A percentile compares a stretch with the other conserved stretches of the same genome.
Evolutionary conservation across 208 protist genomes (phyloP).

Genomic region (Leishmania turanica): DNA sequence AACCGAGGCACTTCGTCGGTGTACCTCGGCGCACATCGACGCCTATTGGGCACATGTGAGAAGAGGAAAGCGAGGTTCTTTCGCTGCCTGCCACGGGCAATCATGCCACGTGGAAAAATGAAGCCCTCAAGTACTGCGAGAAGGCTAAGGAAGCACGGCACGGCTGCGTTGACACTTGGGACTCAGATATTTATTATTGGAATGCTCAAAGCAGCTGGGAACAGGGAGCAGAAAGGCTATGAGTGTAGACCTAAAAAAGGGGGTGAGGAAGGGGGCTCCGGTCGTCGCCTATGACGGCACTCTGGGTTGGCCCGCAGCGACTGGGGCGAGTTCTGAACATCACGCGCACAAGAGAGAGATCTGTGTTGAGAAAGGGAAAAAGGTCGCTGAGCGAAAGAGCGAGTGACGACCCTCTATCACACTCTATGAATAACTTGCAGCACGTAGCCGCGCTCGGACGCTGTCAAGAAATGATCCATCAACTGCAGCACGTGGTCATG

Average conservation of each 20-base stretch:
- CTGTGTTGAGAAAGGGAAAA: conserved; percentile 3
- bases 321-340: too few relatives aligned
- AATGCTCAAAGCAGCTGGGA: neutral
- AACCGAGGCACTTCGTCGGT: neutral
- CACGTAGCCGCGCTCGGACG: conserved; percentile 41
- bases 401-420: neutral
- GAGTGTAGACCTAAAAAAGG: neutral
- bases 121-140: neutral
- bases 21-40: neutral
- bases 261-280: neutral
- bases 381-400: neutral
- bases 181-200: neutral
- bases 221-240: neutral
- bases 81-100: neutral
- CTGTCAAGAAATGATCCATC: conserved; percentile 58
- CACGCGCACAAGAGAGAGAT: too few relatives aligned
- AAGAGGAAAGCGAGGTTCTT: neutral
- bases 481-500: conserved; percentile 36
- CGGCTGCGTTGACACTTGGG: too few relatives aligned
- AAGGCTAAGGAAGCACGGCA: neutral
- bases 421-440: conserved; percentile 15
- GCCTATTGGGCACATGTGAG: neutral
- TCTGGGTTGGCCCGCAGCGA: neutral
- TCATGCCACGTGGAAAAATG: too few relatives aligned
- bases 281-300: neutral